Evolutionary conservation across 2,329 filamentous ascomycete species (phyloP).

Genomic region (Chrysosporium queenslandicum): DNA sequence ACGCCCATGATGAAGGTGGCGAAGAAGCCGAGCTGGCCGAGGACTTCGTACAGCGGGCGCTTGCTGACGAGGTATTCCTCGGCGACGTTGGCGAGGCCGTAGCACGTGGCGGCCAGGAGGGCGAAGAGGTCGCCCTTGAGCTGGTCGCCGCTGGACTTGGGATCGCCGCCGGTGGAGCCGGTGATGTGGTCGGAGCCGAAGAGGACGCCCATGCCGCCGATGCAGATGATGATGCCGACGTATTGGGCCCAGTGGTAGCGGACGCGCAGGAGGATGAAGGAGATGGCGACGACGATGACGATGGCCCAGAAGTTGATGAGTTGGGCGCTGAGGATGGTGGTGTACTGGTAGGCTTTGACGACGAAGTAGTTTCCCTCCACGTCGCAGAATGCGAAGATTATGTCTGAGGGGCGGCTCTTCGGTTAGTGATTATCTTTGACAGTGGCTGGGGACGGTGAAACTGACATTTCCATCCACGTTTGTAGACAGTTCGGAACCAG

Average conservation of each 20-base stretch:
- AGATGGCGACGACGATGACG: conserved; percentile 77
- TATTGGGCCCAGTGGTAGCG: conserved; percentile 85
- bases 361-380: conserved; percentile 98
- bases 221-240: conserved; percentile 76
- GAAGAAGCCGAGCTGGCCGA: conserved; percentile 82
- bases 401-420: conserved; percentile 35
- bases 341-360: conserved; percentile 85
- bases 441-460: too few relatives aligned
- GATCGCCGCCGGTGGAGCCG: conserved; percentile 44
- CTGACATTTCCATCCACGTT: conserved; percentile 74
- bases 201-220: conserved; percentile 80
- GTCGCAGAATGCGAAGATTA: conserved; percentile 85
- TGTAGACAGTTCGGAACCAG: conserved; percentile 53
- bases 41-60: conserved; percentile 80
- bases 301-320: conserved; percentile 99
- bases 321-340: conserved; percentile 84
- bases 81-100: conserved; percentile 80
- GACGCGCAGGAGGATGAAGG: conserved; percentile 71
- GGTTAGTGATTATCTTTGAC: not conserved
- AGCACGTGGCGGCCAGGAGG: conserved; percentile 77
- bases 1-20: conserved; percentile 84
- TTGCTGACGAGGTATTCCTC: conserved; percentile 91
- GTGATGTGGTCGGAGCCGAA: conserved; percentile 81
- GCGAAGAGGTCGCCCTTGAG: conserved; percentile 91
- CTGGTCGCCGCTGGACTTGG: conserved; percentile 47